Conservation (phyloP, 352 stramenopile genomes). For the Phytophthora kernoviae region DNA sequence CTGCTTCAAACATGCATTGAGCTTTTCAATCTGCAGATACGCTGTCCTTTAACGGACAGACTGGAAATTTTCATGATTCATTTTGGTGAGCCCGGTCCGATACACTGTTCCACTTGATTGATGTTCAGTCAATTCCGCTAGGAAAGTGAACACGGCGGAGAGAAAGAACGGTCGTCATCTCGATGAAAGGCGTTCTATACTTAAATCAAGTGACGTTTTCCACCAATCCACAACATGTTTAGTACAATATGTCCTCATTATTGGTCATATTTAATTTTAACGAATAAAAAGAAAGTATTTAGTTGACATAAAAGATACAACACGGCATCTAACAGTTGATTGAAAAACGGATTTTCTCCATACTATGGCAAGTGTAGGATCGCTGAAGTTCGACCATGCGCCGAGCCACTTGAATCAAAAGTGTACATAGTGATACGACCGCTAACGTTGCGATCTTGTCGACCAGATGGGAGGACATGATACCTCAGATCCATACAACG, state of each 20-base stretch:
- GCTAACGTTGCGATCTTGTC: slow-evolving; percentile 1
- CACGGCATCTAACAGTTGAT: slow-evolving; percentile 14
- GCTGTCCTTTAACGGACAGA: slow-evolving; percentile 7
- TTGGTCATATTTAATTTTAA: no score
- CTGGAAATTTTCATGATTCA: slow-evolving; percentile 40
- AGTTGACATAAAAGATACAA: background rate
- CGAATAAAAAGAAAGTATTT: no score
- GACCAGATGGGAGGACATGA: background rate
- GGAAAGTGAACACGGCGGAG: slow-evolving; percentile 8
- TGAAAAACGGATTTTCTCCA: slow-evolving; percentile 39
- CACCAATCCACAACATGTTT: background rate
- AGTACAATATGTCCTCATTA: background rate
- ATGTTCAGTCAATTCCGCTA: slow-evolving; percentile 1
- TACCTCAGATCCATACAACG: background rate
- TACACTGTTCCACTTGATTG: slow-evolving; percentile 21
- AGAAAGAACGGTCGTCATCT: slow-evolving; percentile 12
- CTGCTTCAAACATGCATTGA: slow-evolving; percentile 16
- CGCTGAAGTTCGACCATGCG: background rate
- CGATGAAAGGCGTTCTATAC: slow-evolving; percentile 4
- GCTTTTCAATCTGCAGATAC: slow-evolving; percentile 22
- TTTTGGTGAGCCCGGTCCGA: slow-evolving; percentile 15
- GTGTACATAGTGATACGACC: slow-evolving; percentile 29
- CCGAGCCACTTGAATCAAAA: slow-evolving; percentile 36
- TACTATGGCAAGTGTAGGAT: slow-evolving; percentile 24
- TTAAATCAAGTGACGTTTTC: background rate